Percentiles rank a stretch among this genome's conserved stretches.
phyloP scores from a whole-genome alignment of 805 yeast genomes.

The Lachancea quebecensis region DNA sequence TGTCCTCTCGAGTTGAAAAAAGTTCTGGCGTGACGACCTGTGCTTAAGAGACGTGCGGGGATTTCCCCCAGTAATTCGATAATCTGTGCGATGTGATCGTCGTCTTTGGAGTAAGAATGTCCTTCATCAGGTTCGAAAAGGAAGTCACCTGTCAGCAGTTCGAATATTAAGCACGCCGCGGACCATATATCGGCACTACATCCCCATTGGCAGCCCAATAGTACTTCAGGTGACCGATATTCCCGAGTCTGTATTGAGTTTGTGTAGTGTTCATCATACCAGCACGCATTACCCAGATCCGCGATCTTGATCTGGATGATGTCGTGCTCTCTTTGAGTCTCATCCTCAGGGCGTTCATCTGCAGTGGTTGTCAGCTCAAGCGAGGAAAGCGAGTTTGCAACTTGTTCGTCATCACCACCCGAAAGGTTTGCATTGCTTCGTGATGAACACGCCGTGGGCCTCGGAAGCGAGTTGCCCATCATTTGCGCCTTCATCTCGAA shows the following conservation, averaged over 20 bases:
- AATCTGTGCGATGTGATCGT: slow-evolving; percentile 94
- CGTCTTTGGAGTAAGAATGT: slow-evolving; percentile 74
- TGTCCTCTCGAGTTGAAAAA: slow-evolving; percentile 64
- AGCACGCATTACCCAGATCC: slow-evolving; percentile 89
- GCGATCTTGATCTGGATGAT: slow-evolving; percentile 79
- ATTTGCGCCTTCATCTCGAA: slow-evolving; percentile 30
- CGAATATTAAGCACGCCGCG: slow-evolving; percentile 86
- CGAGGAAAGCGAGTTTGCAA: slow-evolving; percentile 36
- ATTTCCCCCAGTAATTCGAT: slow-evolving; percentile 72
- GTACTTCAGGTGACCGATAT: slow-evolving; percentile 85
- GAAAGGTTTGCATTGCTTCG: slow-evolving; percentile 12
- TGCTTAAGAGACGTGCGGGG: slow-evolving; percentile 51
- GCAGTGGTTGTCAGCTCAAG: slow-evolving; percentile 25
- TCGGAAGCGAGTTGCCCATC: slow-evolving; percentile 14
- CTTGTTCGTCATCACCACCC: slow-evolving; percentile 17
- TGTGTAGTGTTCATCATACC: slow-evolving; percentile 72
- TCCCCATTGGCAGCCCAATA: slow-evolving; percentile 84
- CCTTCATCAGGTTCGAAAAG: slow-evolving; percentile 82
- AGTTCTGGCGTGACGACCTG: slow-evolving; percentile 55
- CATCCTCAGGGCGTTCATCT: slow-evolving; percentile 4
- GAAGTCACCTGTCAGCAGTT: slow-evolving; percentile 88
- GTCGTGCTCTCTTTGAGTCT: neutral
- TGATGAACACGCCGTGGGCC: slow-evolving; percentile 11
- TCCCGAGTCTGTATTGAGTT: slow-evolving; percentile 89
- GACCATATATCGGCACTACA: slow-evolving; percentile 95